Percentiles rank a stretch among this genome's conserved stretches.
phyloP scores from a whole-genome alignment of 1,284 basidiomycete species.

The Tylopilus orsonianus region DNA sequence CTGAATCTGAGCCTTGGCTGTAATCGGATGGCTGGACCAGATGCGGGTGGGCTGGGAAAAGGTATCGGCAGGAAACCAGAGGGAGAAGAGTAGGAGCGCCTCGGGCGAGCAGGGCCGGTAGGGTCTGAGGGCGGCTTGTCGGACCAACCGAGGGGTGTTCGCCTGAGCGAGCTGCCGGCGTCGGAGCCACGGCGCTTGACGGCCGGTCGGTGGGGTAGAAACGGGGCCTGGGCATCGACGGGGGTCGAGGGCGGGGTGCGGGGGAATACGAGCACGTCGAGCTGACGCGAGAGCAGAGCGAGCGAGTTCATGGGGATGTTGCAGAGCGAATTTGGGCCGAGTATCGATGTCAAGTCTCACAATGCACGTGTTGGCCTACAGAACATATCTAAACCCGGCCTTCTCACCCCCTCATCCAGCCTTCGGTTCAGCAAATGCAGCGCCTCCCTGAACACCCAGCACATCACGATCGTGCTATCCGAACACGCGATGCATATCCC shows the following conservation, averaged over 20 bases:
- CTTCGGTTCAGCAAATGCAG: conserved; percentile 20
- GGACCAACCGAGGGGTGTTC: conserved; percentile 60
- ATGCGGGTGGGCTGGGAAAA: conserved; percentile 31
- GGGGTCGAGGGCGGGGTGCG: conserved; percentile 53
- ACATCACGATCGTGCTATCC: conserved; percentile 20
- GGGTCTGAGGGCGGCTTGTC: conserved; percentile 47
- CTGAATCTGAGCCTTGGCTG: conserved; percentile 30
- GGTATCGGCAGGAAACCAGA: conserved; percentile 35
- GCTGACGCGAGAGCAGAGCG: conserved; percentile 65
- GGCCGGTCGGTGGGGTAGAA: conserved; percentile 6
- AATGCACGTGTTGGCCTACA: conserved; percentile 30
- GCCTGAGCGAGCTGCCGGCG: conserved; percentile 39
- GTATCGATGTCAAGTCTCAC: background rate
- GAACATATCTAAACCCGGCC: conserved; percentile 26
- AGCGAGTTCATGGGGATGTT: conserved; percentile 61
- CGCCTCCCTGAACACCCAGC: conserved; percentile 25
- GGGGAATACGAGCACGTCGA: conserved; percentile 57
- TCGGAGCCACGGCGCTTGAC: conserved; percentile 33
- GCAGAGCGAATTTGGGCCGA: background rate
- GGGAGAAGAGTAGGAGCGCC: conserved; percentile 41
- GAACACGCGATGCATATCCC: conserved; percentile 27
- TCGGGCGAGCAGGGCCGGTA: conserved; percentile 37
- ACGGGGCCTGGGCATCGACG: conserved; percentile 34
- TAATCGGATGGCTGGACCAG: conserved; percentile 29
- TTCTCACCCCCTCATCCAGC: conserved; percentile 10